Evolutionary conservation across 2,329 filamentous ascomycete genomes (phyloP), one percentile per base, ranked within the genome.

Genomic region (Neonectria punicea): DNA sequence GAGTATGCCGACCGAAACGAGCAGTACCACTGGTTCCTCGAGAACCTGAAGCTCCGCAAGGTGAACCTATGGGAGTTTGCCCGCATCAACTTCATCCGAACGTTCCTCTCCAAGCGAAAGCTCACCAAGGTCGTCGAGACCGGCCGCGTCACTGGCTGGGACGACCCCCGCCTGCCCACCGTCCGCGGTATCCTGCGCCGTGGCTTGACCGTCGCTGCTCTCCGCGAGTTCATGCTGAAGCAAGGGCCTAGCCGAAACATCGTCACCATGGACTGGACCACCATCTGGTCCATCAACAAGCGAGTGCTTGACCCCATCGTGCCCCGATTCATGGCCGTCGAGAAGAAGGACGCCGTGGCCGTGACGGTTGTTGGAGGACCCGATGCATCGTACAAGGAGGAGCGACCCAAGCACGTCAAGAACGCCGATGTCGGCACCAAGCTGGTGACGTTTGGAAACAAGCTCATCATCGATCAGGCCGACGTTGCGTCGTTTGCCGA

Each of bases 351-450:
- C 73, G 84, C 87, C 50, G 93, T 97, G 67, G 90, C 87, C 75
- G 90, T 92, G 22, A 88, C 84, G 5, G 79, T 97, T 53, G 88
- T 83, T 53, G 92, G 92, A 50, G 90, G 87, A 0, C 90, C 89
- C 1, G 84, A 87, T 25, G 83, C 84, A 60, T 83, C 90, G 5
- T 86, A 87, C 75, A 87, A 85, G 20, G 90, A 93, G 76, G 89
- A 97, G 68, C 94, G 92, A 80, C 92, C 93, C 46, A 92, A 93
- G 80, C 94, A 98, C 81, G 90, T 89, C 75, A 98, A 98, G 87
- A 97, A 98, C 83, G 86, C 90, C 49, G 88, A 90, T 2, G 85
- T 98, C 7, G 95, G 95, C 65, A 90, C 84, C 73, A 98, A 98
- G 87, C 92, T 93, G 81, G 93, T 97, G 5, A 86, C 89, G 28